phyloP scores from a whole-genome alignment of 2,329 filamentous ascomycete genomes.

The Fusarium oxysporum region DNA sequence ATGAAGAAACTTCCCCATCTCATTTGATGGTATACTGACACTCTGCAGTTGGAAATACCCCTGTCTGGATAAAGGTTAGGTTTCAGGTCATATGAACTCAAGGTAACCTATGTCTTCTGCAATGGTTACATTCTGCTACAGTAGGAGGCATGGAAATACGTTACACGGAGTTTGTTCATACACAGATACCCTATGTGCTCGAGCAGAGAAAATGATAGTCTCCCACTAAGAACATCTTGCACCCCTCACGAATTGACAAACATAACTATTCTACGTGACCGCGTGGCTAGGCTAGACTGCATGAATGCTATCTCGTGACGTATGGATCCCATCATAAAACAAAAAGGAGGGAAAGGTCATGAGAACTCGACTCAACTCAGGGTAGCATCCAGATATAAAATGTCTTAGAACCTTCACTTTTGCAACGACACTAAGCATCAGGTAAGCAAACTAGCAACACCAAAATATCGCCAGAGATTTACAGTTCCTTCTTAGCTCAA shows the following conservation, averaged over 20 bases:
- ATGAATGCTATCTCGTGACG: constrained; percentile 21
- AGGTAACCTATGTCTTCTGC: not conserved
- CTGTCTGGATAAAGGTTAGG: not conserved
- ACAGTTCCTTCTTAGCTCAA: not conserved
- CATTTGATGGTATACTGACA: not conserved
- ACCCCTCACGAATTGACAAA: not conserved
- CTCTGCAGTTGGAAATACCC: constrained; percentile 20
- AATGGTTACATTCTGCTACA: not conserved
- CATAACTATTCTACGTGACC: not conserved
- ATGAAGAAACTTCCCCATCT: not conserved
- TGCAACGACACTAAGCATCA: not conserved
- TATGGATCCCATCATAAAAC: not conserved
- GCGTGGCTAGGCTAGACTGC: not conserved
- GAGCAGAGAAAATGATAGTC: constrained; percentile 11
- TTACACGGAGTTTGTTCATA: not conserved
- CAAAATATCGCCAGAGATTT: not conserved
- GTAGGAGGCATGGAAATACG: not conserved
- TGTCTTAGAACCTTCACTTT: constrained; percentile 20
- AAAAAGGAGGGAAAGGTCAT: constrained; percentile 12
- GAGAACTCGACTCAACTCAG: not conserved
- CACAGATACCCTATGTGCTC: not conserved
- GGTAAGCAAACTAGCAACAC: not conserved
- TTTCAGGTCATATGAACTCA: not conserved
- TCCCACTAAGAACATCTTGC: constrained; percentile 2
- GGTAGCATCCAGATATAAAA: constrained; percentile 19